phyloP scores from a whole-genome alignment of 805 yeast genomes.

The Saccharomycopsis amapae region DNA sequence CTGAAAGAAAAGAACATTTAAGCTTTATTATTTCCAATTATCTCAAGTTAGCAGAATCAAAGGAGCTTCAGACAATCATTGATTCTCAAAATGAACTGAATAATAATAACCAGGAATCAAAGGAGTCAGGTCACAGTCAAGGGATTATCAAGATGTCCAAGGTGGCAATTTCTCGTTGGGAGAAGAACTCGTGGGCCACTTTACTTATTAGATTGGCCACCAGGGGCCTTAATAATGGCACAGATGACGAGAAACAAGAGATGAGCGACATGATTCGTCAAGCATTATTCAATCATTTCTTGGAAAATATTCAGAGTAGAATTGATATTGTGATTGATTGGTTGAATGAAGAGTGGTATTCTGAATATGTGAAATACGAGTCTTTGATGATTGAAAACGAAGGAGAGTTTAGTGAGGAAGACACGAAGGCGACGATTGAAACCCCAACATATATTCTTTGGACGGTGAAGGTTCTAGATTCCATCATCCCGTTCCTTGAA shows the following conservation, averaged over 20 bases:
- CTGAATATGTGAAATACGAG: constrained; percentile 73
- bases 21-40: constrained; percentile 52
- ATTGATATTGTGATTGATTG: constrained; percentile 79
- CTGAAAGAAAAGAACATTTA: constrained; percentile 52
- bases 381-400: constrained; percentile 41
- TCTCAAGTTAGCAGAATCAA: constrained; percentile 38
- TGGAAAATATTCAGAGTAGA: constrained; percentile 63
- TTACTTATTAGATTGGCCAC: constrained; percentile 72
- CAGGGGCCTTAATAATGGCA: constrained; percentile 43
- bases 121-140: constrained; percentile 14
- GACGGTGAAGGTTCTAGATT: constrained; percentile 66
- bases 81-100: constrained; percentile 23
- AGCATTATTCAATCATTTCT: constrained; percentile 63
- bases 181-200: constrained; percentile 68
- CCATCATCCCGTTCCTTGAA: constrained; percentile 79
- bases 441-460: constrained; percentile 58
- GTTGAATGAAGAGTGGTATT: constrained; percentile 93
- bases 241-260: constrained; percentile 29
- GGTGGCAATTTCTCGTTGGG: constrained; percentile 43
- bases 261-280: constrained; percentile 59
- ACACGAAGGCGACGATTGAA: constrained; percentile 22
- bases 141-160: constrained; percentile 25
- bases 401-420: constrained; percentile 23
- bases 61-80: constrained; percentile 15
- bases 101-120: constrained; percentile 7